Percentiles rank a stretch among this genome's conserved stretches.
Evolutionary conservation across 2,329 filamentous ascomycete species (phyloP).

Genomic region (Beauveria sp.): DNA sequence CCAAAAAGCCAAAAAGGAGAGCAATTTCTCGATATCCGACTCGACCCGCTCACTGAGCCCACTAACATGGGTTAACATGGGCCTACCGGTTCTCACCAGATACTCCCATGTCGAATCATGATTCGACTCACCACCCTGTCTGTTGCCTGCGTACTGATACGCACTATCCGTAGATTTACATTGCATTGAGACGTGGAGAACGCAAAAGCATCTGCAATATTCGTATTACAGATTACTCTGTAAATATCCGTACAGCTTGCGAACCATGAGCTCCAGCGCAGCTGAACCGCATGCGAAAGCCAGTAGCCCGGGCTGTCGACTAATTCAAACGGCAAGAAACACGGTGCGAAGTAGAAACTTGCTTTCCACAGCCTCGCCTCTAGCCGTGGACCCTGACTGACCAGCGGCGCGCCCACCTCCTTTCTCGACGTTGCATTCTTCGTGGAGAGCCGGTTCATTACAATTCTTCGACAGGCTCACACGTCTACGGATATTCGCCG

Average conservation of each 20-base stretch:
- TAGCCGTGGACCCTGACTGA: not conserved
- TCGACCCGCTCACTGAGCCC: constrained; percentile 6
- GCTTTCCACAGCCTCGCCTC: too few species aligned
- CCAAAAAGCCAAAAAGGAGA: not conserved
- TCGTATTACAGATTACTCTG: too few species aligned
- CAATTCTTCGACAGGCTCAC: not conserved
- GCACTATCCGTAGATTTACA: not conserved
- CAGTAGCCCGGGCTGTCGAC: too few species aligned
- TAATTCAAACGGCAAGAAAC: not conserved
- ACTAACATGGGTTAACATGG: not conserved
- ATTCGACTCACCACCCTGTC: too few species aligned
- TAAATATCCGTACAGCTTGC: not conserved
- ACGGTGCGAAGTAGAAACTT: too few species aligned
- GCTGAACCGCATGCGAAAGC: too few species aligned
- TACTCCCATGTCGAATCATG: too few species aligned
- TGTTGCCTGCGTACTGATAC: too few species aligned
- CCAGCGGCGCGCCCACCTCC: not conserved
- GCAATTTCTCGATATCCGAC: constrained; percentile 4
- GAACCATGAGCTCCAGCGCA: not conserved
- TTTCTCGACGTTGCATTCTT: constrained; percentile 1
- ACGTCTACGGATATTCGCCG: not conserved
- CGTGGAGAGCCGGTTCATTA: not conserved
- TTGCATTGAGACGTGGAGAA: not conserved
- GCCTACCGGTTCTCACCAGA: not conserved
- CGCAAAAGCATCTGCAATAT: not conserved